phyloP scores from a whole-genome alignment of 768 basidiomycete species.

The Leccinellum albellum region DNA sequence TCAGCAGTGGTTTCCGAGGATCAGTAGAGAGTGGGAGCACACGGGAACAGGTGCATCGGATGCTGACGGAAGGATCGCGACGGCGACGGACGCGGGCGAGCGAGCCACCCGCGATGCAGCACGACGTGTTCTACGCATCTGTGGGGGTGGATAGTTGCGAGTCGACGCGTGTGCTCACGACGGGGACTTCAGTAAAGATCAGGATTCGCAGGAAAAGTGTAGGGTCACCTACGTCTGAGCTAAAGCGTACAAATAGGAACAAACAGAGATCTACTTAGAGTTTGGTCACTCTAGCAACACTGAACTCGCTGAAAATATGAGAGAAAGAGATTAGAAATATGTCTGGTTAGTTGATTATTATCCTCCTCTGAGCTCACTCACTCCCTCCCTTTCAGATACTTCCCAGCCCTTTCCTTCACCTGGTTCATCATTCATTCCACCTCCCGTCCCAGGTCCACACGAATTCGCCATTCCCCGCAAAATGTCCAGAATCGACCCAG shows the following conservation, averaged over 20 bases:
- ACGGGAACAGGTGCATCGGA: constrained; percentile 20
- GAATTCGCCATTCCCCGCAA: constrained; percentile 54
- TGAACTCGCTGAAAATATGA: too few species aligned
- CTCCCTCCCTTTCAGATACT: not conserved
- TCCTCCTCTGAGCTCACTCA: too few species aligned
- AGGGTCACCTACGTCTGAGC: constrained; percentile 27
- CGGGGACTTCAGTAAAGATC: constrained; percentile 1
- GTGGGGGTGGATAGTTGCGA: constrained; percentile 5
- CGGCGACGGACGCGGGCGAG: constrained; percentile 17
- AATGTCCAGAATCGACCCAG: constrained; percentile 16
- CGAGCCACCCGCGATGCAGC: constrained; percentile 18
- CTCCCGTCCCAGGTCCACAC: constrained; percentile 62
- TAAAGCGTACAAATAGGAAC: constrained; percentile 18
- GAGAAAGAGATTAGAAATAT: too few species aligned
- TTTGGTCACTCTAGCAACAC: constrained; percentile 17
- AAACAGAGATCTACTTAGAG: constrained; percentile 16
- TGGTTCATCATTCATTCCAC: constrained; percentile 63
- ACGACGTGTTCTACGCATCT: constrained; percentile 30
- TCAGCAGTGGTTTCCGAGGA: constrained; percentile 27
- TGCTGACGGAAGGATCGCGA: constrained; percentile 15
- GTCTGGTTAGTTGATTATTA: too few species aligned
- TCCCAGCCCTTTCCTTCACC: constrained; percentile 51
- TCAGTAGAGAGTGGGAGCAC: too few species aligned
- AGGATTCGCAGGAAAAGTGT: constrained; percentile 14
- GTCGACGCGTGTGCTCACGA: not conserved